Evolutionary conservation across 1,284 basidiomycete species (phyloP).

Genomic region (Kwoniella shivajii): DNA sequence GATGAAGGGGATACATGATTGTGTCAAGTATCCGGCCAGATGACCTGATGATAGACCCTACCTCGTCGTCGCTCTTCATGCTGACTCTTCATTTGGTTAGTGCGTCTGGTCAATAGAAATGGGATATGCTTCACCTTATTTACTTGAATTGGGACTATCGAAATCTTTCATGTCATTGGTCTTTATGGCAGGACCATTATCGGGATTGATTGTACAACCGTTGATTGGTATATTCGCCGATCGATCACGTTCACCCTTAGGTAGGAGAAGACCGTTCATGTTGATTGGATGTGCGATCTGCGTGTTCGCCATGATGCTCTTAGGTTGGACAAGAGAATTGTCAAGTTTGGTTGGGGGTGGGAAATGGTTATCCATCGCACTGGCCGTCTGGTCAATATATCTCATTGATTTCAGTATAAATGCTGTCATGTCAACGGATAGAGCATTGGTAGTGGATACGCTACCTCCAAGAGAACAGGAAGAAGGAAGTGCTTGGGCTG

Average conservation of each 20-base stretch:
- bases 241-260: conserved; percentile 79
- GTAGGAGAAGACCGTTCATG: conserved; percentile 85
- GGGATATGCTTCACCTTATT: conserved; percentile 91
- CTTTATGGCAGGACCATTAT: conserved; percentile 90
- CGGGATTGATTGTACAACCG: conserved; percentile 89
- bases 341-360: conserved; percentile 63
- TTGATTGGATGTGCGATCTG: conserved; percentile 69
- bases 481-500: conserved; percentile 91
- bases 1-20: too few relatives aligned
- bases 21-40: too few relatives aligned
- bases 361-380: conserved; percentile 57
- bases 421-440: conserved; percentile 60
- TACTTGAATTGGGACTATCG: conserved; percentile 83
- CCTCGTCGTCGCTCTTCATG: neutral
- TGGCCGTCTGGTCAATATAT: conserved; percentile 85
- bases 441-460: conserved; percentile 58
- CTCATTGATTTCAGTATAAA: conserved; percentile 91
- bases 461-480: conserved; percentile 69
- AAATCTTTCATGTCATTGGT: conserved; percentile 87
- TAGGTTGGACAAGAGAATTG: conserved; percentile 80
- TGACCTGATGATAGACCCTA: neutral
- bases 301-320: conserved; percentile 71
- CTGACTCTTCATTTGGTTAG: conserved; percentile 10
- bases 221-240: conserved; percentile 84
- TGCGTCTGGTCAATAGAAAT: conserved; percentile 86